Evolutionary conservation across 2,329 filamentous ascomycete species (phyloP).

Genomic region (Cercospora sojina): DNA sequence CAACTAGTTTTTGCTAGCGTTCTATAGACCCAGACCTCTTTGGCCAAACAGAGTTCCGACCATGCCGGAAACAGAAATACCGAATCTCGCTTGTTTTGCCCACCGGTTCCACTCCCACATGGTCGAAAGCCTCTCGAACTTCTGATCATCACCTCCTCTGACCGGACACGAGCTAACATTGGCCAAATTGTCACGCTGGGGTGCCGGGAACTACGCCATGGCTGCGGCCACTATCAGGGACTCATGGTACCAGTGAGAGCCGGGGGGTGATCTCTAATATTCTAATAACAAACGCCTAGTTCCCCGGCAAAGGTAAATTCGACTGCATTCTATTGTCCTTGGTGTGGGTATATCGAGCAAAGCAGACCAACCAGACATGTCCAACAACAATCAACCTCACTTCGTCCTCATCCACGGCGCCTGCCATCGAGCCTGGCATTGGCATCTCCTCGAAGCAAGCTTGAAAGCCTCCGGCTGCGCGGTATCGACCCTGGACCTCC

Average conservation of each 20-base stretch:
- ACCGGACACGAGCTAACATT: background rate
- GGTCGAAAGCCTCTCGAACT: background rate
- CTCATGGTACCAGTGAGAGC: background rate
- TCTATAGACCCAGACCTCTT: background rate
- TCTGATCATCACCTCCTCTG: background rate
- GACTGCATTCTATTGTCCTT: background rate
- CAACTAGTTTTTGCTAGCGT: too few species aligned
- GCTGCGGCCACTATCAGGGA: background rate
- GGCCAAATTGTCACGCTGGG: background rate
- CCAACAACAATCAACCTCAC: background rate
- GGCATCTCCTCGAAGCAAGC: constrained; percentile 14
- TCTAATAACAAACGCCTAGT: too few species aligned
- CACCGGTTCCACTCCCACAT: background rate
- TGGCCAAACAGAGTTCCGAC: background rate
- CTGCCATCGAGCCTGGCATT: constrained; percentile 23
- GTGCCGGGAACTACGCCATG: background rate
- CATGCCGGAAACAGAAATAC: background rate
- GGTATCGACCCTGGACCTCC: constrained; percentile 18
- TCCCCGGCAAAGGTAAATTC: background rate
- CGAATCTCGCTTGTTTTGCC: background rate
- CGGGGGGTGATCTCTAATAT: too few species aligned
- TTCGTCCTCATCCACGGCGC: constrained; percentile 27
- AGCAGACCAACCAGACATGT: background rate
- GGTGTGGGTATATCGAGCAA: background rate
- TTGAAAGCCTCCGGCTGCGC: constrained; percentile 19